Conservation (phyloP, 192 early-diverging fungal genomes). For the Diversispora eburnea region DNA sequence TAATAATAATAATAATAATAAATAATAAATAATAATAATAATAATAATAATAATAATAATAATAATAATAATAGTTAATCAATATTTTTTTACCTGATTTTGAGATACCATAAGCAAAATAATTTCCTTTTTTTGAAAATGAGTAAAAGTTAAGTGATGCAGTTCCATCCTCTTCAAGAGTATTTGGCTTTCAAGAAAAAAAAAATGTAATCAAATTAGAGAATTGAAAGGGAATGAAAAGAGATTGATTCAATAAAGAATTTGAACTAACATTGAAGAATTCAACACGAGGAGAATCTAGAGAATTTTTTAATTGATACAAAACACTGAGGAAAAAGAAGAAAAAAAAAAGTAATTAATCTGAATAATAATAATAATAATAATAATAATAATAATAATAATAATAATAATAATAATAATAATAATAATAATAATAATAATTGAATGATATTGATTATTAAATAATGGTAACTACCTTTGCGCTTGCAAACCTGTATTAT, state of each 20-base stretch:
- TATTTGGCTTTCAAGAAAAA: conserved; percentile 42
- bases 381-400: too few relatives aligned
- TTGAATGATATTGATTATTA: not conserved
- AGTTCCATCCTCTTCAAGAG: conserved; percentile 57
- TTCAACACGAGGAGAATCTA: conserved; percentile 18
- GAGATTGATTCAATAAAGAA: conserved; percentile 41
- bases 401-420: not conserved
- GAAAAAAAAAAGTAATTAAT: not conserved
- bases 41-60: not conserved
- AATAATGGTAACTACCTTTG: conserved; percentile 32
- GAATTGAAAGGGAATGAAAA: not conserved
- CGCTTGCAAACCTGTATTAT: conserved; percentile 59
- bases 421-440: too few relatives aligned
- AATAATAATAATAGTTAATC: not conserved
- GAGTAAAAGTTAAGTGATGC: conserved; percentile 43
- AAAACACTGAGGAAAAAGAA: conserved; percentile 34
- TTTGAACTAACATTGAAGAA: conserved; percentile 40
- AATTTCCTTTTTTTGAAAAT: conserved; percentile 58
- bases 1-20: not conserved
- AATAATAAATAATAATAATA: not conserved
- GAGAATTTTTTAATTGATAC: conserved; percentile 41
- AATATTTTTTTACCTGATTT: conserved; percentile 43
- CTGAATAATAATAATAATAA: not conserved
- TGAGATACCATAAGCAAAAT: conserved; percentile 53
- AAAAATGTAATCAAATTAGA: not conserved